A percentile compares a stretch with the other conserved stretches of the same genome.
These are phyloP conservation scores for Ophiostoma montium DNA, from an alignment of 2,329 filamentous ascomycete species.

Conservation along the genomic window DNA sequence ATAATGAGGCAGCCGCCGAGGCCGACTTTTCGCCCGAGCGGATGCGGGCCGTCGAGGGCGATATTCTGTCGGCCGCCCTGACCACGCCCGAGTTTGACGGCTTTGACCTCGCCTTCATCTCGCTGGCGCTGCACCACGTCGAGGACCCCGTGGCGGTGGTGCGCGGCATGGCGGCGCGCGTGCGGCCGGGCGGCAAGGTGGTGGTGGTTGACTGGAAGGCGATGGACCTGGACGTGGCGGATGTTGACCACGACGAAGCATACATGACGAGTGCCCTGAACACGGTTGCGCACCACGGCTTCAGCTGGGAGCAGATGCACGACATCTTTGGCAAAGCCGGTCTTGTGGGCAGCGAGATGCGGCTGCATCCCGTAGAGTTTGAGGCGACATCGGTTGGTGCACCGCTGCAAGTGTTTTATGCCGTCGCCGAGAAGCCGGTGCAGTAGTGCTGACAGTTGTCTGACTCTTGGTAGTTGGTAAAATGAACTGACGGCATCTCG, in stretches of 20 bases:
- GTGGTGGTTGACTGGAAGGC: slow-evolving; percentile 14
- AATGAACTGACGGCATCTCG: too few relatives aligned
- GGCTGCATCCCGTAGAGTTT: background rate
- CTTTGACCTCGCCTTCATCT: slow-evolving; percentile 14
- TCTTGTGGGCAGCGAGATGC: slow-evolving; percentile 3
- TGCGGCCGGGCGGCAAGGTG: slow-evolving; percentile 12
- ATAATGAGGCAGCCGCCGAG: slow-evolving; percentile 11
- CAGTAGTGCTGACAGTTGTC: too few relatives aligned
- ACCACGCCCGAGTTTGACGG: slow-evolving; percentile 7
- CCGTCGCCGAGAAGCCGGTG: background rate
- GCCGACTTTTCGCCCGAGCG: slow-evolving; percentile 5
- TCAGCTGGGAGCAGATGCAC: slow-evolving; percentile 10
- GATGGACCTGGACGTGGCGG: background rate
- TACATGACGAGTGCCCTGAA: background rate
- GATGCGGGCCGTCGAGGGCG: slow-evolving; percentile 14
- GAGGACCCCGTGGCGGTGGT: slow-evolving; percentile 9
- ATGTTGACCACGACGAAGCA: background rate
- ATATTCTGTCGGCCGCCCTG: slow-evolving; percentile 5
- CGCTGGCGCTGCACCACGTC: slow-evolving; percentile 15
- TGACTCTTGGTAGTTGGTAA: too few relatives aligned
- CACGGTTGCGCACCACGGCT: slow-evolving; percentile 8
- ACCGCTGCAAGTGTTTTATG: slow-evolving; percentile 7
- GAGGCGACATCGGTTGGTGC: background rate
- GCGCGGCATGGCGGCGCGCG: slow-evolving; percentile 8
- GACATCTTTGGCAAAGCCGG: slow-evolving; percentile 8